A percentile compares a stretch with the other conserved stretches of the same genome.
Evolutionary conservation across 1,284 basidiomycete genomes (phyloP).

Genomic region (Limonomyces culmigenus): DNA sequence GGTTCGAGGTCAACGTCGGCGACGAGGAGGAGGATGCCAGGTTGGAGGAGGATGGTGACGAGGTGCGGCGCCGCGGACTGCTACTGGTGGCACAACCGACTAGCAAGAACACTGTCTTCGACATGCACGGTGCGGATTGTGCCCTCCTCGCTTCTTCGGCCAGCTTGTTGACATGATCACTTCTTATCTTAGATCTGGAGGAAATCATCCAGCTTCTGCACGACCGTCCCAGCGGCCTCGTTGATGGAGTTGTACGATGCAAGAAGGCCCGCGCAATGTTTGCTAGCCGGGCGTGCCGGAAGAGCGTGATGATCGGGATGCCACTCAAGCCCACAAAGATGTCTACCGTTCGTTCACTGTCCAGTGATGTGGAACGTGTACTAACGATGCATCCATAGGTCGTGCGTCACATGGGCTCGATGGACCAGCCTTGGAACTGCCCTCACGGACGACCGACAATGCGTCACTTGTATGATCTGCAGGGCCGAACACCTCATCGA

Average conservation of each 20-base stretch:
- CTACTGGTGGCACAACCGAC: constrained; percentile 79
- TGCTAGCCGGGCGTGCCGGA: constrained; percentile 88
- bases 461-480: constrained; percentile 58
- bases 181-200: constrained; percentile 61
- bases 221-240: constrained; percentile 54
- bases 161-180: constrained; percentile 7
- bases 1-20: constrained; percentile 61
- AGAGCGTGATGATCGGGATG: constrained; percentile 93
- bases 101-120: constrained; percentile 80
- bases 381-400: constrained; percentile 31
- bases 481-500: no score
- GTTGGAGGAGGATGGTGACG: constrained; percentile 23
- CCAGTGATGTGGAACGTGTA: constrained; percentile 4
- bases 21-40: constrained; percentile 25
- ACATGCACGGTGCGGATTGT: constrained; percentile 40
- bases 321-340: constrained; percentile 67
- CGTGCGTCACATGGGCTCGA: constrained; percentile 83
- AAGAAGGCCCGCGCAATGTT: constrained; percentile 94
- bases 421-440: constrained; percentile 98
- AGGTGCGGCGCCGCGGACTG: not conserved
- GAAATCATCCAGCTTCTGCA: constrained; percentile 79
- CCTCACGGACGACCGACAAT: constrained; percentile 94
- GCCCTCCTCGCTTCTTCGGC: constrained; percentile 8
- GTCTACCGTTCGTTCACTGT: constrained; percentile 39
- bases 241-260: constrained; percentile 69